Conservation (phyloP, 345 rosid genomes). For the Gossypium thurberi region DNA sequence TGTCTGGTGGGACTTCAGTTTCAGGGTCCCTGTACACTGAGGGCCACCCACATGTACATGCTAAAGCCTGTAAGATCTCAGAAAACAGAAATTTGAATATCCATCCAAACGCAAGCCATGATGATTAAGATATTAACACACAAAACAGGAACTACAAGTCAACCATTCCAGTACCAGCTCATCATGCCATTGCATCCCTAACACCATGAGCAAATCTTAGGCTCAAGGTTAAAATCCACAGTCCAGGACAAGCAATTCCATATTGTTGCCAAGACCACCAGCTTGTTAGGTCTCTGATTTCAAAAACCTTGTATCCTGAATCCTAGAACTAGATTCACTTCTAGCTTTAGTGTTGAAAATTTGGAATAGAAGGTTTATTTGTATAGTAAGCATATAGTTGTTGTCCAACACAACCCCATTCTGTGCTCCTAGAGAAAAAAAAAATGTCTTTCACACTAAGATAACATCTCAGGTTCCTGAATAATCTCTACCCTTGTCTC, state of each 20-base stretch:
- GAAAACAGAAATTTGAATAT: neutral
- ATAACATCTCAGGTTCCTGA: conserved; percentile 6
- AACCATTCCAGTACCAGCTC: neutral
- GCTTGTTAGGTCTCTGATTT: no score
- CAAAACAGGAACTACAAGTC: neutral
- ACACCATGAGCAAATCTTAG: conserved; percentile 8
- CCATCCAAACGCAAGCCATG: conserved; percentile 1
- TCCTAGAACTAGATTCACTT: no score
- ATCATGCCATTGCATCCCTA: conserved; percentile 7
- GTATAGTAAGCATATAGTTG: no score
- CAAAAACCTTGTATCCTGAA: no score
- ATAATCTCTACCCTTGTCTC: neutral
- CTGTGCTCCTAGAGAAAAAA: neutral
- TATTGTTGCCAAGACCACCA: no score
- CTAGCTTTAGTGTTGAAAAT: no score
- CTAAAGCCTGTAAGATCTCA: neutral
- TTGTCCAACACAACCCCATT: no score
- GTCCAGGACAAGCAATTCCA: no score
- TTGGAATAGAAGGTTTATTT: no score
- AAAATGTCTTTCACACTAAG: neutral
- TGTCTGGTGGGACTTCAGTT: neutral
- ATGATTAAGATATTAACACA: neutral
- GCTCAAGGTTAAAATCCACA: neutral
- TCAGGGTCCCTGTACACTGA: neutral
- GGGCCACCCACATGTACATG: neutral